Evolutionary conservation across 345 rosid genomes (phyloP).

Genomic region (Camelina neglecta): DNA sequence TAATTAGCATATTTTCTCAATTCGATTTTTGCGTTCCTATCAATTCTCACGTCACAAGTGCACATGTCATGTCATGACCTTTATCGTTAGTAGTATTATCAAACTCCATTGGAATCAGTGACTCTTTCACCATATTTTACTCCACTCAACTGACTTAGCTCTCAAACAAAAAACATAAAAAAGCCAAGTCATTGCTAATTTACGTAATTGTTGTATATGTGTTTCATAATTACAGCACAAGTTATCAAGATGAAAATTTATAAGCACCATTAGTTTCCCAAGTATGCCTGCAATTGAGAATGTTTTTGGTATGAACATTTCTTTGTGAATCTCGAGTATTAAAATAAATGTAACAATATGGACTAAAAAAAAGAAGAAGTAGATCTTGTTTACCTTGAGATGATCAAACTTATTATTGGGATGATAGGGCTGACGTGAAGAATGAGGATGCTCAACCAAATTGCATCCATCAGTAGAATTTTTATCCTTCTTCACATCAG

Average conservation of each 20-base stretch:
- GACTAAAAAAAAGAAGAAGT: neutral
- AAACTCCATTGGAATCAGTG: neutral
- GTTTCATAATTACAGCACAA: slow-evolving; percentile 14
- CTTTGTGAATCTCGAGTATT: neutral
- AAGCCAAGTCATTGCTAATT: slow-evolving; percentile 6
- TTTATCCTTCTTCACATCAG: slow-evolving; percentile 62
- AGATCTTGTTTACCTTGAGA: slow-evolving; percentile 28
- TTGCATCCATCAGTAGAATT: slow-evolving; percentile 82
- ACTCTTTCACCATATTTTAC: slow-evolving; percentile 15
- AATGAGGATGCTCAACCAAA: slow-evolving; percentile 81
- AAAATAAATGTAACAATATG: neutral
- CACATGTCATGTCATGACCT: slow-evolving; percentile 14
- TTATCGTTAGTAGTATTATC: neutral
- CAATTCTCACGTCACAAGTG: slow-evolving; percentile 16
- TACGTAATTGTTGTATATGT: neutral
- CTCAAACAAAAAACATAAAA: neutral
- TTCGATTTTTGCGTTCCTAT: too few relatives aligned
- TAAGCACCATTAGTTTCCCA: neutral
- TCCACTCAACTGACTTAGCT: neutral
- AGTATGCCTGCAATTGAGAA: neutral
- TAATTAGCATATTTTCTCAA: too few relatives aligned
- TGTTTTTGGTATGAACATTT: slow-evolving; percentile 9
- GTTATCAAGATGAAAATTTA: slow-evolving; percentile 2
- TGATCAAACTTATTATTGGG: slow-evolving; percentile 35
- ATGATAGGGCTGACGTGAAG: slow-evolving; percentile 68